These are phyloP conservation scores for Multifurca ochricompacta DNA, from an alignment of 768 basidiomycete genomes.

Conservation along the genomic window DNA sequence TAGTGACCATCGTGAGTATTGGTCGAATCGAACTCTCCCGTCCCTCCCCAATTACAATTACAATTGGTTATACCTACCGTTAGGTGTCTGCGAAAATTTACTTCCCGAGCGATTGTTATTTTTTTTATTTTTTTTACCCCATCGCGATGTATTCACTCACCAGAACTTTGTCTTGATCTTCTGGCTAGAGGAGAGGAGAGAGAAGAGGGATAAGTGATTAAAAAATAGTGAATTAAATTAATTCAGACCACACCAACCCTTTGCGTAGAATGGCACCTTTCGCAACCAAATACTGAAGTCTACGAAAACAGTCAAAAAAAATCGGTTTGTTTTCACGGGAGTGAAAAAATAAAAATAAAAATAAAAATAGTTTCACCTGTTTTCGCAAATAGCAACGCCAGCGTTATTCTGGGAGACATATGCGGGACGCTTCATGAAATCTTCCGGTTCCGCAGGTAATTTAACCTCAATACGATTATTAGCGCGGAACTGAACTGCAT, in stretches of 20 bases:
- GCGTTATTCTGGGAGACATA: slow-evolving; percentile 76
- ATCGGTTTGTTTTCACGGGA: not conserved
- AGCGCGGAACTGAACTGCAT: not conserved
- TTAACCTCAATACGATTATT: slow-evolving; percentile 53
- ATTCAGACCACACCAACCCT: slow-evolving; percentile 47
- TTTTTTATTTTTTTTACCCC: not conserved
- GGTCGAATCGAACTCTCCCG: too few relatives aligned
- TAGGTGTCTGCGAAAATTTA: slow-evolving; percentile 58
- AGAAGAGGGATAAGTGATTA: too few relatives aligned
- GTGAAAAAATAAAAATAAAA: too few relatives aligned
- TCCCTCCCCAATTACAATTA: too few relatives aligned
- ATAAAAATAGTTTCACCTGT: slow-evolving; percentile 45
- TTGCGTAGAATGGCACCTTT: slow-evolving; percentile 84
- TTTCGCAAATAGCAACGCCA: slow-evolving; percentile 74
- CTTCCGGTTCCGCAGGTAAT: slow-evolving; percentile 79
- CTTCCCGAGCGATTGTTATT: slow-evolving; percentile 32
- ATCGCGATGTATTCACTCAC: slow-evolving; percentile 33
- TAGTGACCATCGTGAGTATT: not conserved
- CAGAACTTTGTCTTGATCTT: slow-evolving; percentile 77
- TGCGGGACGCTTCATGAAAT: slow-evolving; percentile 76
- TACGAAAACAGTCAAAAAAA: slow-evolving; percentile 28
- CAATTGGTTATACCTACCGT: slow-evolving; percentile 33
- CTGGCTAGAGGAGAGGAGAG: slow-evolving; percentile 48
- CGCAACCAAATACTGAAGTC: slow-evolving; percentile 79
- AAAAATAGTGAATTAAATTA: slow-evolving; percentile 3